phyloP scores from a whole-genome alignment of 2,329 filamentous ascomycete genomes.

The Penicillium nordicum region DNA sequence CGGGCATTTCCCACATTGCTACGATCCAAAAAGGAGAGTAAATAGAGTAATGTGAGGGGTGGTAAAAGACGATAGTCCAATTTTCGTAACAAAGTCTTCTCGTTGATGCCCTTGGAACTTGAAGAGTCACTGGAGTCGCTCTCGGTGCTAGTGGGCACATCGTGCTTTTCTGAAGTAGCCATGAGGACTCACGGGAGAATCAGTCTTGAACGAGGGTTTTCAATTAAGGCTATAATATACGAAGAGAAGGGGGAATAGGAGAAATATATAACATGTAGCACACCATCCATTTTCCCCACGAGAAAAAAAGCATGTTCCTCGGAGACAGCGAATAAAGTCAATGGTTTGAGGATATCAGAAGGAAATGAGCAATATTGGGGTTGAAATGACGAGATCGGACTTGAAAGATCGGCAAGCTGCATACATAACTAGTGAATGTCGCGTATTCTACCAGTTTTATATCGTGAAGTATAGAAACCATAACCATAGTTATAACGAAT shows the following conservation, averaged over 20 bases:
- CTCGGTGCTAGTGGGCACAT: not conserved
- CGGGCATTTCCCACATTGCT: conserved; percentile 8
- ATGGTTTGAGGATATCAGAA: not conserved
- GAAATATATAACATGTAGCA: not conserved
- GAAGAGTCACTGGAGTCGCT: conserved; percentile 1
- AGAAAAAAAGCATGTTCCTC: not conserved
- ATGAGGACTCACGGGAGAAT: not conserved
- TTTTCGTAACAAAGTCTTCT: conserved; percentile 43
- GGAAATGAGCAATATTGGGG: conserved; percentile 3
- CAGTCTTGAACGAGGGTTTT: not conserved
- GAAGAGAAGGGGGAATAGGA: not conserved
- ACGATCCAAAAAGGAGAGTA: conserved; percentile 4
- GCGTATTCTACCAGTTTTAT: not conserved
- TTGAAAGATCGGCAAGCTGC: not conserved
- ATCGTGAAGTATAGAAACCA: not conserved
- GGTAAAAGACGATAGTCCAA: conserved; percentile 46
- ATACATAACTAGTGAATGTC: not conserved
- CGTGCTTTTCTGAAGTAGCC: conserved; percentile 7
- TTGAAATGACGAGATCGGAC: not conserved
- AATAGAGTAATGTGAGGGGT: conserved; percentile 35
- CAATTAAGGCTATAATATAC: not conserved
- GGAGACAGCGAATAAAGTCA: not conserved
- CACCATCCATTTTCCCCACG: not conserved
- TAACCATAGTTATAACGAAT: not conserved
- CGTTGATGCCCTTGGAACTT: conserved; percentile 31